These are phyloP conservation scores for Calonectria hawksworthii DNA, from an alignment of 2,329 filamentous ascomycete species.

Conservation along the genomic window DNA sequence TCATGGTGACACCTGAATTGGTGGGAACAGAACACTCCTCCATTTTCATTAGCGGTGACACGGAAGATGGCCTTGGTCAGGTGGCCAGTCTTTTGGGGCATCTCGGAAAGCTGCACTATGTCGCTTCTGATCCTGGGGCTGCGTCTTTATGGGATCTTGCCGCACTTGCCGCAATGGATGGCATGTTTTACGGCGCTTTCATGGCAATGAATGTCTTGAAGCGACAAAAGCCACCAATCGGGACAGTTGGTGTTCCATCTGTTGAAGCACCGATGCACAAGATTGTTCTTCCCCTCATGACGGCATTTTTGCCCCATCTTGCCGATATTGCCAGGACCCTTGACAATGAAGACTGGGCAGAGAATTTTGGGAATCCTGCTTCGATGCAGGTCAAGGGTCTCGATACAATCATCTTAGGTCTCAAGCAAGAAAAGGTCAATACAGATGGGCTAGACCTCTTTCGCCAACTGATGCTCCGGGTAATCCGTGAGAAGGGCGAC, in stretches of 20 bases:
- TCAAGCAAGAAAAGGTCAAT: not conserved
- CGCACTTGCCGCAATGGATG: not conserved
- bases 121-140: not conserved
- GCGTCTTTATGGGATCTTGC: not conserved
- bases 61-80: not conserved
- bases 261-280: not conserved
- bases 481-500: not conserved
- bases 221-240: not conserved
- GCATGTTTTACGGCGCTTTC: not conserved
- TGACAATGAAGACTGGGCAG: not conserved
- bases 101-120: not conserved
- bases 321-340: not conserved
- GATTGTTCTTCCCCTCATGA: not conserved
- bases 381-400: not conserved
- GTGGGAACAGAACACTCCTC: not conserved
- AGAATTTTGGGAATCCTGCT: not conserved
- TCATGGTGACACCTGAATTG: not conserved
- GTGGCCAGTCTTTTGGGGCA: not conserved
- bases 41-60: not conserved
- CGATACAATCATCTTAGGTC: not conserved
- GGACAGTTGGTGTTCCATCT: not conserved
- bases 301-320: not conserved
- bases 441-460: not conserved
- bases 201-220: not conserved
- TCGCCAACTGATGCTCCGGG: not conserved